A percentile compares a stretch with the other conserved stretches of the same genome.
phyloP scores from a whole-genome alignment of 768 basidiomycete species.

The Strobilomyces dryophilus region DNA sequence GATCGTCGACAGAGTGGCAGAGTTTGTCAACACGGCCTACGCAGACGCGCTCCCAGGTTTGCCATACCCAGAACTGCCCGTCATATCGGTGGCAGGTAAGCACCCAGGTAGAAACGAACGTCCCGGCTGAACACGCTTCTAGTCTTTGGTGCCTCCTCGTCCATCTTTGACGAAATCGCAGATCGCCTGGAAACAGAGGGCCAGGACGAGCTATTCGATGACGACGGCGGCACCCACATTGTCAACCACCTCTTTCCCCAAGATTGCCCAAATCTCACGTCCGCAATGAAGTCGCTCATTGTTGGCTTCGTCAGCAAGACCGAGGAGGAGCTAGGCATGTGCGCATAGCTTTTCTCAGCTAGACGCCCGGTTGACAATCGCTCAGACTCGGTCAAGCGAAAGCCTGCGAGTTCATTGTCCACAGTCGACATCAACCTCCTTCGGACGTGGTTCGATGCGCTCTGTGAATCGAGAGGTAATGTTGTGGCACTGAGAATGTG shows the following conservation, averaged over 20 bases:
- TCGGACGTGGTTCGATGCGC: constrained; percentile 52
- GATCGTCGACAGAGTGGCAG: constrained; percentile 41
- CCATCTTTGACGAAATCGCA: constrained; percentile 45
- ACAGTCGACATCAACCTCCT: constrained; percentile 60
- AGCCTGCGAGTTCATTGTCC: constrained; percentile 48
- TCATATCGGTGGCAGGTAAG: constrained; percentile 54
- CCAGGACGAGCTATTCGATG: constrained; percentile 22
- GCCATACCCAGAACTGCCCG: constrained; percentile 59
- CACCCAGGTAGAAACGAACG: neutral
- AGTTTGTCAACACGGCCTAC: constrained; percentile 44
- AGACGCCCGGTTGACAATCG: neutral
- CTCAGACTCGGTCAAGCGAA: constrained; percentile 40
- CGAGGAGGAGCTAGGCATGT: constrained; percentile 28
- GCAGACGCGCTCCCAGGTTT: constrained; percentile 45
- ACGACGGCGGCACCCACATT: constrained; percentile 18
- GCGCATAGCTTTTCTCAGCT: constrained; percentile 8
- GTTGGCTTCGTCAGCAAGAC: constrained; percentile 46
- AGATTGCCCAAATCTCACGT: constrained; percentile 50
- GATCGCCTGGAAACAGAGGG: constrained; percentile 31
- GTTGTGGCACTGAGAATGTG: constrained; percentile 10
- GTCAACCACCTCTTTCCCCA: constrained; percentile 53
- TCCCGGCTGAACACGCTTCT: constrained; percentile 3
- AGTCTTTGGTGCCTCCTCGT: constrained; percentile 44
- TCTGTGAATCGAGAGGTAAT: constrained; percentile 38
- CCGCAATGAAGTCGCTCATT: constrained; percentile 54